Evolutionary conservation across 1,284 basidiomycete species (phyloP).

Genomic region (Fomitopsis palustris): DNA sequence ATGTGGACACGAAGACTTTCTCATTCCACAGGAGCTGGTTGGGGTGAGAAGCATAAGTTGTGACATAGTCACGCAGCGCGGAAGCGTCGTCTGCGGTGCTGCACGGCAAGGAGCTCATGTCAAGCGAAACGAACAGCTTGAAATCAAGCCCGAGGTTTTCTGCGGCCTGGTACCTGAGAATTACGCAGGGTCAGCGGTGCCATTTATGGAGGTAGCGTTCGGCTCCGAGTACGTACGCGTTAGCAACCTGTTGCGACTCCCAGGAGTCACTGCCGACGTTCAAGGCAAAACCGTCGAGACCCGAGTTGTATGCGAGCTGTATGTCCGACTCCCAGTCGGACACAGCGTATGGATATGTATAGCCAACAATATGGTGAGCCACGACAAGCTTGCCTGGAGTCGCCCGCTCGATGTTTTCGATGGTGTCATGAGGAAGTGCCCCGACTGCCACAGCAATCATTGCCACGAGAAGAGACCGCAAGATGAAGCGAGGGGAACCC

Average conservation of each 20-base stretch:
- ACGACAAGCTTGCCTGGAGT: conserved; percentile 3
- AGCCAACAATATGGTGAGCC: conserved; percentile 37
- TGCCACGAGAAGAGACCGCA: not conserved
- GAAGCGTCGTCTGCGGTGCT: conserved; percentile 25
- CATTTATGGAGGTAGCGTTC: conserved; percentile 2
- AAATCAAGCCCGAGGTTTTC: conserved; percentile 28
- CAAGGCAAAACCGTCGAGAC: conserved; percentile 42
- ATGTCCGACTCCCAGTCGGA: conserved; percentile 38
- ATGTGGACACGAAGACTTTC: conserved; percentile 48
- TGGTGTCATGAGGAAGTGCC: not conserved
- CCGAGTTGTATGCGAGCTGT: conserved; percentile 32
- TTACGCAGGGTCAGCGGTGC: not conserved
- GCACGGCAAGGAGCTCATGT: conserved; percentile 50
- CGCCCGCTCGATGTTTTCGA: not conserved
- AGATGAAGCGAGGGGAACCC: not conserved
- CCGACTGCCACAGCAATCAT: not conserved
- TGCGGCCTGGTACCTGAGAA: conserved; percentile 4
- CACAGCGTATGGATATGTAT: conserved; percentile 35
- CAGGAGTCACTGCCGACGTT: conserved; percentile 46
- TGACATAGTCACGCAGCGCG: conserved; percentile 38
- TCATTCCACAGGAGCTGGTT: conserved; percentile 41
- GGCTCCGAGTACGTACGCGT: conserved; percentile 36
- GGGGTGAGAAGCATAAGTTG: conserved; percentile 35
- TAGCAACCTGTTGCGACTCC: conserved; percentile 42
- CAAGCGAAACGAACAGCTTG: conserved; percentile 57